phyloP scores from a whole-genome alignment of 2,329 filamentous ascomycete species.

The Sarocladium strictum region DNA sequence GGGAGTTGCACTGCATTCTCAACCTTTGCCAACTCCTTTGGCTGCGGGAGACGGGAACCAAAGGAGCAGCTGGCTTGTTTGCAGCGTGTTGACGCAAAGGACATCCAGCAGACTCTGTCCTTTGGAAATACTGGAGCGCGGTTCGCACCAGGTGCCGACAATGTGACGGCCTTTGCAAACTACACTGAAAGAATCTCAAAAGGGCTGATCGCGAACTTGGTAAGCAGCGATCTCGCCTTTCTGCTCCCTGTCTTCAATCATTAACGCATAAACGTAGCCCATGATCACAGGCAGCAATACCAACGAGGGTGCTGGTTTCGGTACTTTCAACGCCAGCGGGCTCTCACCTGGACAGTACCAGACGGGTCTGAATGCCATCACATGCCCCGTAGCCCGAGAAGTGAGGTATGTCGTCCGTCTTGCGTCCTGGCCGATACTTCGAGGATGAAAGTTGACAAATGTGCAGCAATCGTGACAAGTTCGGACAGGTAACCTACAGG shows the following conservation, averaged over 20 bases:
- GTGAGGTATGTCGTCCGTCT: neutral
- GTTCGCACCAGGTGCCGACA: neutral
- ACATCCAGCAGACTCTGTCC: neutral
- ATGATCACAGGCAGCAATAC: neutral
- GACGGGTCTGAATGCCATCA: neutral
- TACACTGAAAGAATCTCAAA: neutral
- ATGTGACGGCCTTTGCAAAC: neutral
- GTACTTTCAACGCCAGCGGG: neutral
- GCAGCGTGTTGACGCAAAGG: neutral
- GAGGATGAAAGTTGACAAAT: neutral
- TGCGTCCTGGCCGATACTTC: neutral
- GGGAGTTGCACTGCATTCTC: neutral
- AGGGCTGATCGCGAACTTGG: neutral
- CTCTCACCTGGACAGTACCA: neutral
- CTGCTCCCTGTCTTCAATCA: no score
- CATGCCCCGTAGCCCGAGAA: neutral
- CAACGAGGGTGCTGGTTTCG: neutral
- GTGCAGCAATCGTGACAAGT: neutral
- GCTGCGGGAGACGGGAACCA: neutral
- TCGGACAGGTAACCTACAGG: slow-evolving; percentile 24
- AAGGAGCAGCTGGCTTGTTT: slow-evolving; percentile 2
- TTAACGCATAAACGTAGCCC: neutral
- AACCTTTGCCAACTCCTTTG: neutral
- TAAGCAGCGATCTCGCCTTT: no score
- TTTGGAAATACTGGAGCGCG: neutral